phyloP scores from a whole-genome alignment of 1,284 basidiomycete species.

The Retiboletus flavoniger region DNA sequence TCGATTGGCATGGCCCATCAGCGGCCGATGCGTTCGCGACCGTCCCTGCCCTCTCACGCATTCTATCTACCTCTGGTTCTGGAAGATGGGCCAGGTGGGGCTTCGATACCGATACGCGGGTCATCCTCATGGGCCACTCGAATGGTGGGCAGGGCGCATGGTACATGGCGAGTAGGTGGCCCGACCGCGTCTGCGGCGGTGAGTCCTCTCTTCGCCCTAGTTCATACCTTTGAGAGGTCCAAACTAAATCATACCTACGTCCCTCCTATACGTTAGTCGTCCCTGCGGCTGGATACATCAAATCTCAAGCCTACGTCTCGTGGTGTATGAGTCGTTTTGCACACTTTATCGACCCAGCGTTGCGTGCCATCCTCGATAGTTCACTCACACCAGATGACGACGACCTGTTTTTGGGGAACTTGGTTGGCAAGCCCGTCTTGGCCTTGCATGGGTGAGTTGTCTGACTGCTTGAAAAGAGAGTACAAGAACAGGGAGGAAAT shows the following conservation, averaged over 20 bases:
- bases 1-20: constrained; percentile 84
- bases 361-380: constrained; percentile 69
- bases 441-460: constrained; percentile 71
- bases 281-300: constrained; percentile 76
- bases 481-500: too few relatives aligned
- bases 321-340: constrained; percentile 68
- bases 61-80: constrained; percentile 37
- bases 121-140: constrained; percentile 81
- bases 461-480: neutral
- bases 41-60: constrained; percentile 51
- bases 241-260: neutral
- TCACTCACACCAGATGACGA: constrained; percentile 83
- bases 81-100: constrained; percentile 44
- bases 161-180: constrained; percentile 73
- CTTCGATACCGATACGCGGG: constrained; percentile 40
- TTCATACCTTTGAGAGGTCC: neutral
- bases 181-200: constrained; percentile 74
- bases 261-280: constrained; percentile 45
- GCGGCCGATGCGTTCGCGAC: constrained; percentile 58
- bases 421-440: constrained; percentile 66
- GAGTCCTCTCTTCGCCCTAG: constrained; percentile 7
- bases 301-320: constrained; percentile 82
- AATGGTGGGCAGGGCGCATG: constrained; percentile 92
- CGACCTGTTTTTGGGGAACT: constrained; percentile 78
- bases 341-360: constrained; percentile 74